A percentile compares a stretch with the other conserved stretches of the same genome.
These are phyloP conservation scores for Pochonia chlamydosporia DNA, from an alignment of 2,329 filamentous ascomycete species.

Conservation along the genomic window DNA sequence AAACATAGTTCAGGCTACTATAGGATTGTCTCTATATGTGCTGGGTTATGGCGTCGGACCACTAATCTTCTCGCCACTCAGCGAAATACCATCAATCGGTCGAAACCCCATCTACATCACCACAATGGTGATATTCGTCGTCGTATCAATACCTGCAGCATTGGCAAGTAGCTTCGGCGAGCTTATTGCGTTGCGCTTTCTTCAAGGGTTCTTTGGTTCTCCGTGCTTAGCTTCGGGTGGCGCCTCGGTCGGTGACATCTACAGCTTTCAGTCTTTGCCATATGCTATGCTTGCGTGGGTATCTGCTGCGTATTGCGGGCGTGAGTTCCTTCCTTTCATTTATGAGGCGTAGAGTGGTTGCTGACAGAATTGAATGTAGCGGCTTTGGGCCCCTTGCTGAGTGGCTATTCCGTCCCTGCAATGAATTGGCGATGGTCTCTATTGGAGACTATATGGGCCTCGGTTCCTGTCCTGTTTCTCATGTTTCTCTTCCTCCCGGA, in stretches of 20 bases:
- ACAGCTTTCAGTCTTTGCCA: conserved; percentile 50
- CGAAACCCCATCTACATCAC: conserved; percentile 62
- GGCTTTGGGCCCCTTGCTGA: conserved; percentile 55
- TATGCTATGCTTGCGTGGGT: conserved; percentile 58
- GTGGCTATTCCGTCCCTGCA: conserved; percentile 52
- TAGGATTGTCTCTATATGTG: conserved; percentile 58
- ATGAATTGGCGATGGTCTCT: conserved; percentile 60
- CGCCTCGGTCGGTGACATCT: conserved; percentile 48
- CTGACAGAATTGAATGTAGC: too few species aligned
- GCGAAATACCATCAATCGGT: conserved; percentile 61
- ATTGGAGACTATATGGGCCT: conserved; percentile 60
- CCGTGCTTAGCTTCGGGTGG: conserved; percentile 58
- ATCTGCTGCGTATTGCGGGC: conserved; percentile 42
- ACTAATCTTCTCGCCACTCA: conserved; percentile 59
- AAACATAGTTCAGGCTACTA: conserved; percentile 41
- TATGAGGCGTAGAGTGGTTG: too few species aligned
- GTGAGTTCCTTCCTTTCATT: too few species aligned
- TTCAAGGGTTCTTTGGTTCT: conserved; percentile 61
- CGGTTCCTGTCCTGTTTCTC: conserved; percentile 51
- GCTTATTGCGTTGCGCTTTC: conserved; percentile 57
- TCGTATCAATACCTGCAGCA: conserved; percentile 59
- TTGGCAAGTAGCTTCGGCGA: conserved; percentile 57
- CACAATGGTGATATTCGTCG: conserved; percentile 63
- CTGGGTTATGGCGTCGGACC: conserved; percentile 59
- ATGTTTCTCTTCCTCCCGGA: conserved; percentile 61